Evolutionary conservation across 139 green algal genomes (phyloP), one percentile per base, ranked within the genome.

Genomic region (Parachlorella kessleri): DNA sequence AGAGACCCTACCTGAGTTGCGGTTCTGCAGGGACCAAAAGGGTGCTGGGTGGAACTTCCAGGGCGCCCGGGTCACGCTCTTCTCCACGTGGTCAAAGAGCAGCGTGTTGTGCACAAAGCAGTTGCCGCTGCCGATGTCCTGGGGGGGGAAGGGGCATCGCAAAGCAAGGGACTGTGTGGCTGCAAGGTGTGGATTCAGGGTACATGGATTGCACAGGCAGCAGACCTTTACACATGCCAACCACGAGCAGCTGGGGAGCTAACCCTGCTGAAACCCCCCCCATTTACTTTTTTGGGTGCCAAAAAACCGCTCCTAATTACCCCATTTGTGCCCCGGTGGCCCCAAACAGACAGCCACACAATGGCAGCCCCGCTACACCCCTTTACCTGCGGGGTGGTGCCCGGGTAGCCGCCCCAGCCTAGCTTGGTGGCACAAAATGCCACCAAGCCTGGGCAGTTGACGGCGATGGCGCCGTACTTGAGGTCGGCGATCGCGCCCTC

Each of bases 71-170:
- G 96, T 68, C 69, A 98, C 90, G 39, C 82, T 83, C 84, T 98
- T 98, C 83, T 97, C 77, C 2, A 87, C 59, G 74, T 95, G 66
- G 75, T 97, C 93, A 53, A 93, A 88, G 59, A 97, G 74, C 66
- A 87, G 63, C 0, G 91, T 95, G 87, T 98, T 97, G 87, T 97
- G 94, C 41, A 95, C 89, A 24, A 87, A 83, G 67, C 91, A 90
- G 37, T 92, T 89, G 33, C 94, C 93, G 30, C 83, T 91, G 32
- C 88, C 86, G 26, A 95, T 91, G 85, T 93, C 85, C 72, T 88
- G 73, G 21, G 73, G 37, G n/a, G n/a, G n/a, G n/a, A n/a, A n/a
- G n/a, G n/a, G n/a, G n/a, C n/a, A n/a, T n/a, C n/a, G n/a, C n/a
- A n/a, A n/a, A n/a, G n/a, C n/a, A n/a, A n/a, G n/a, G n/a, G n/a